Base-by-base conservation (phyloP, 352 stramenopile genomes). In the Pythium aquatile region DNA sequence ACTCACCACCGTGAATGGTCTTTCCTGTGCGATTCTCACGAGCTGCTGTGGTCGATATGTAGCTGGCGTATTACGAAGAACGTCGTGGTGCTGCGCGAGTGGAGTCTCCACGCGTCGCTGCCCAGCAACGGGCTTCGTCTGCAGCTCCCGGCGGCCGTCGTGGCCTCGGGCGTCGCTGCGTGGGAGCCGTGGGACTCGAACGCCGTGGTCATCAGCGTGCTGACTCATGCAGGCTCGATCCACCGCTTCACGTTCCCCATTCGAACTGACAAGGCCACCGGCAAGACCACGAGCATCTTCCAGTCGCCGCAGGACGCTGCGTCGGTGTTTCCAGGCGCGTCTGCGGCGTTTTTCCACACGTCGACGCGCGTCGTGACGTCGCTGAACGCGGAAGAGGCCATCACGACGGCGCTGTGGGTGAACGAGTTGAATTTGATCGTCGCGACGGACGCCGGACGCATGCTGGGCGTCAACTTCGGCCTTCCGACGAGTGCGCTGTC, bases 341-440 rank as follows among this genome's bases (percentile, higher is more conserved):
- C 70, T 0, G 61, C 78, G 17, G 42, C 42, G 42, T 49, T 29
- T 24, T 79, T 78, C 14, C 40, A 65, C 3, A 69, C 65, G 26
- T 65, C 60, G 16, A 81, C 75, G 33, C 74, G 89, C 61, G 70
- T 81, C n/a, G 51, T 91, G 28, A 61, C 71, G 29, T 79, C 68
- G 42, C 61, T 91, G 16, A 62, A 71, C n/a, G 56, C 69, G 6
- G 72, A 89, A 32, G 81, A 93, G 37, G 77, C 87, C 49, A 68
- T 93, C 52, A 85, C 78, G 1, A 78, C 80, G 20, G 81, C 77
- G 29, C 56, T 88, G 13, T 91, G 84, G 84, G 69, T 91, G 17
- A 90, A 93, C 52, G 84, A 91, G 68, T 90, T 85, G 65, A 91
- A 93, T 55, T 33, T 90, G 20, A 78, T 90, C 20, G 54, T 93